A percentile compares a stretch with the other conserved stretches of the same genome.
Conservation (phyloP, 2,329 filamentous ascomycete species). For the Graphilbum fragrans region DNA sequence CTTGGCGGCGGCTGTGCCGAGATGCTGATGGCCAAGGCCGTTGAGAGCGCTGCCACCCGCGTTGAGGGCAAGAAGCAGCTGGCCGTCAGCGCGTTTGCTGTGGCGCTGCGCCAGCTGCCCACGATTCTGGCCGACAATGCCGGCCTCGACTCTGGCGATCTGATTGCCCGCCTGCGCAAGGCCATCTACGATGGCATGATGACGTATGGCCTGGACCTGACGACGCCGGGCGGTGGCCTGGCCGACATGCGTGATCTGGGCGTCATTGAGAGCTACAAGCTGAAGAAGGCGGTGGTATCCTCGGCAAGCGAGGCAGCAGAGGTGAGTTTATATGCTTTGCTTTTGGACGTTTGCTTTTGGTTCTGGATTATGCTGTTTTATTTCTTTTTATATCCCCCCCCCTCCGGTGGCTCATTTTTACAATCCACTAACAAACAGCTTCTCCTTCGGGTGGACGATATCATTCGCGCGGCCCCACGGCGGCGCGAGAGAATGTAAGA, state of each 20-base stretch:
- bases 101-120: constrained; percentile 81
- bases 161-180: constrained; percentile 83
- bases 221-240: constrained; percentile 82
- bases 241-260: constrained; percentile 92
- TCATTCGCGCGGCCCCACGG: constrained; percentile 86
- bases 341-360: neutral
- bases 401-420: too few relatives aligned
- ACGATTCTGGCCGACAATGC: constrained; percentile 97
- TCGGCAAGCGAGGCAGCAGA: constrained; percentile 94
- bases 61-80: constrained; percentile 95
- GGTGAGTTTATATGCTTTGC: constrained; percentile 39
- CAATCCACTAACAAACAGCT: constrained; percentile 47
- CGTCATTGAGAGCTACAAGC: constrained; percentile 95
- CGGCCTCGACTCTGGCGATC: constrained; percentile 86
- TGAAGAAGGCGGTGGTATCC: constrained; percentile 95
- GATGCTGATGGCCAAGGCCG: constrained; percentile 98
- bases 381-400: neutral
- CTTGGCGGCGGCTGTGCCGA: constrained; percentile 93
- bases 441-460: constrained; percentile 89
- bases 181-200: constrained; percentile 91
- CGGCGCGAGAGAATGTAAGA: constrained; percentile 53
- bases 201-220: constrained; percentile 80
- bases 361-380: neutral
- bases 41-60: constrained; percentile 84
- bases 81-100: constrained; percentile 80